Base-by-base conservation (phyloP, 768 basidiomycete species). In the Candolleomyces aberdarensis region DNA sequence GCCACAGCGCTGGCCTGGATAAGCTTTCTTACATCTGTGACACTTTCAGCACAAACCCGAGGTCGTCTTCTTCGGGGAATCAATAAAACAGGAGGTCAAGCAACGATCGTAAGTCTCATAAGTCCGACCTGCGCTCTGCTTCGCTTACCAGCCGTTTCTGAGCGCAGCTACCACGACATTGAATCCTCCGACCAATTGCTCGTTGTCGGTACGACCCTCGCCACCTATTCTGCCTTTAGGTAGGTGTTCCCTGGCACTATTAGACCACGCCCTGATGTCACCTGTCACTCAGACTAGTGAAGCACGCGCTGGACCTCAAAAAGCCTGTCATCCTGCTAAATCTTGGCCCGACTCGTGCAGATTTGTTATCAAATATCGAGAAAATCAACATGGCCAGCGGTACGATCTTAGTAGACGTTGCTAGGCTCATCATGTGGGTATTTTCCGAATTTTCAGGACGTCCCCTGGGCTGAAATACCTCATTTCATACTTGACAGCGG, bases 221-320 rank as follows among this genome's bases (percentile, higher is more conserved):
- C 96, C 0, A 98, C 96, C 0, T 97, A 91, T 74, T 95, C 92
- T 6, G 94, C 94, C 2, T 97, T 89, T 74, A 81, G 92, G 92
- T 91, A 64, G 26, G 76, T 58, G 15, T n/a, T 44, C 32, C 29
- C 47, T 32, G 14, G 17, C 31, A 49, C 13, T 36, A 43, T 8
- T 50, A 26, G 10, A 22, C 48, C 17, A 50, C 39, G 52, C 51
- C 17, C 63, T 59, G 17, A 44, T 44, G 19, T 51, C 46, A 58
- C 49, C 32, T 44, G 32, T 19, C 36, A 20, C 43, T 43, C 62
- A 92, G 95, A 65, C 74, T 98, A 32, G 78, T 96, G 51, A 93
- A 89, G 70, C 88, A 85, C 64, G 94, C 95, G 1, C 70, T 90
- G 5, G 85, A 91, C 62, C 75, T 85, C 15, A 78, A 81, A 20